These are phyloP conservation scores for Fusarium guadeloupense DNA, from an alignment of 2,329 filamentous ascomycete species.

Conservation along the genomic window DNA sequence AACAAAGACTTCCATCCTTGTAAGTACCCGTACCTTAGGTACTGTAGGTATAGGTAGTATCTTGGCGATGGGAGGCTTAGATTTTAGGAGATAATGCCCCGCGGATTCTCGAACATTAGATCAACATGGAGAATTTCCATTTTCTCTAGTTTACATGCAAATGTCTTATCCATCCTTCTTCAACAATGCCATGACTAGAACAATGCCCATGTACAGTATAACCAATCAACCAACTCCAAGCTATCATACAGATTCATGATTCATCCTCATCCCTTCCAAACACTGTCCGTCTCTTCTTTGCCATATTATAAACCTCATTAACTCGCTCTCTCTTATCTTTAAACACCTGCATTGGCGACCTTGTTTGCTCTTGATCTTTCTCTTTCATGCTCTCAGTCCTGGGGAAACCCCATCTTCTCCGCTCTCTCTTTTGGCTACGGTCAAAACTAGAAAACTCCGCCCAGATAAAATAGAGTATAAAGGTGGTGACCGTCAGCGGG, in stretches of 20 bases:
- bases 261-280: slow-evolving; percentile 15
- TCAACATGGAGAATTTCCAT: slow-evolving; percentile 15
- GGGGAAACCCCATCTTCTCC: slow-evolving; percentile 25
- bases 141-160: not conserved
- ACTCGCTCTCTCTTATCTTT: slow-evolving; percentile 22
- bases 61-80: not conserved
- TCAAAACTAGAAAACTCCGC: slow-evolving; percentile 45
- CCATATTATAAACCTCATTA: slow-evolving; percentile 19
- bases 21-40: too few species aligned
- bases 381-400: slow-evolving; percentile 27
- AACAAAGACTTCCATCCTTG: not conserved
- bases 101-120: slow-evolving; percentile 2
- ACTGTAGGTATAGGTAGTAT: too few species aligned
- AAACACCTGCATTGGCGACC: slow-evolving; percentile 24
- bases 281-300: slow-evolving; percentile 17
- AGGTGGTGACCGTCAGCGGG: slow-evolving; percentile 50
- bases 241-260: slow-evolving; percentile 5
- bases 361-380: slow-evolving; percentile 10
- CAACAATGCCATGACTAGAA: slow-evolving; percentile 13
- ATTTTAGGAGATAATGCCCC: not conserved
- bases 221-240: slow-evolving; percentile 4
- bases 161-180: not conserved
- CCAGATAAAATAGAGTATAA: slow-evolving; percentile 49
- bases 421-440: slow-evolving; percentile 22
- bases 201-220: not conserved